A percentile compares a stretch with the other conserved stretches of the same genome.
Evolutionary conservation across 1,284 basidiomycete genomes (phyloP).

Genomic region (Puccinia coronata): DNA sequence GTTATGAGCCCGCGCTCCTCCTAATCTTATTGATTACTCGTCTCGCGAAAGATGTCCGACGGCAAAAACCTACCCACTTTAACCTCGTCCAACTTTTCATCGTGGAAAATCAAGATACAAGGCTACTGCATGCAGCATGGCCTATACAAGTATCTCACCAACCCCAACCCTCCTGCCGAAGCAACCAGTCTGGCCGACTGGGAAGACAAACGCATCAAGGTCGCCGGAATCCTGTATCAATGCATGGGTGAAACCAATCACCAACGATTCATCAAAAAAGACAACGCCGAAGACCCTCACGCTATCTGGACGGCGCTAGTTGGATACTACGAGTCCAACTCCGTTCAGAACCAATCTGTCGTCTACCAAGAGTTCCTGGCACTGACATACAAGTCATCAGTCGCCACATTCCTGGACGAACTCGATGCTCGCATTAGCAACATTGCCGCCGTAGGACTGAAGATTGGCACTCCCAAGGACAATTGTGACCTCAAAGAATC

Average conservation of each 20-base stretch:
- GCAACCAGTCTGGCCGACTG: background rate
- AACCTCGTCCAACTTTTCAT: background rate
- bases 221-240: background rate
- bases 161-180: background rate
- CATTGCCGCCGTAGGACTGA: background rate
- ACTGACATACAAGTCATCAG: background rate
- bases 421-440: background rate
- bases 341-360: background rate
- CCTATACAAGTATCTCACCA: background rate
- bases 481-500: background rate
- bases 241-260: background rate
- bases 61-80: background rate
- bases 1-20: background rate
- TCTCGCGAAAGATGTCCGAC: background rate
- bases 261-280: background rate
- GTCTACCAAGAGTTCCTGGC: background rate
- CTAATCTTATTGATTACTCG: background rate
- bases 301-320: background rate
- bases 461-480: no score
- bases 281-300: background rate
- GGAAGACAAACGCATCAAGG: no score
- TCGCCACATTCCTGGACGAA: background rate
- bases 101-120: background rate
- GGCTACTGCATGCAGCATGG: slow-evolving; percentile 5
- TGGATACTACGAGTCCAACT: background rate